A percentile compares a stretch with the other conserved stretches of the same genome.
Evolutionary conservation across 352 stramenopile genomes (phyloP).

Genomic region (Phytophthora boehmeriae): DNA sequence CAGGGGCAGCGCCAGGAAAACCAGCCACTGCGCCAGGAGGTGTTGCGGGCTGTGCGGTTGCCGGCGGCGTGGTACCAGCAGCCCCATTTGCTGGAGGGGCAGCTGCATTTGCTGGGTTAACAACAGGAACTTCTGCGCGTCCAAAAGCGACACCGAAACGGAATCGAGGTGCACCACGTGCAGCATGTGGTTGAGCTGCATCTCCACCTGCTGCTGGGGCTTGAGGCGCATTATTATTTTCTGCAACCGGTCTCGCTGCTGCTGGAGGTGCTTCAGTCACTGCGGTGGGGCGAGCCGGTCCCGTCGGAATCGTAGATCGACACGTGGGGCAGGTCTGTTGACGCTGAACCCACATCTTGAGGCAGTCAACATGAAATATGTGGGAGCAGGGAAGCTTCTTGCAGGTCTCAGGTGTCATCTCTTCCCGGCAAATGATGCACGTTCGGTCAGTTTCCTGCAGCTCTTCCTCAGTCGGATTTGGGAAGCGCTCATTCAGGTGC

Average conservation of each 20-base stretch:
- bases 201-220: constrained; percentile 11
- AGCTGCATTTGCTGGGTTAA: constrained; percentile 9
- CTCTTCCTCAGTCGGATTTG: constrained; percentile 94
- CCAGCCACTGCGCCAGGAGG: constrained; percentile 10
- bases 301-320: constrained; percentile 93
- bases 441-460: constrained; percentile 92
- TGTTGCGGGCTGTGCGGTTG: constrained; percentile 13
- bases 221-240: constrained; percentile 23
- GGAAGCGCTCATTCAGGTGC: constrained; percentile 97
- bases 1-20: constrained; percentile 27
- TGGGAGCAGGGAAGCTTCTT: constrained; percentile 98
- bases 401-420: constrained; percentile 88
- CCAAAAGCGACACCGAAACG: constrained; percentile 37
- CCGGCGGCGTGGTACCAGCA: constrained; percentile 4
- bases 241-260: constrained; percentile 26
- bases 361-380: constrained; percentile 97
- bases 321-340: constrained; percentile 99
- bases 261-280: constrained; percentile 32
- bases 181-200: constrained; percentile 18
- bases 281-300: constrained; percentile 46
- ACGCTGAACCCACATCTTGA: constrained; percentile 98
- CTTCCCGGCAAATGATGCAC: constrained; percentile 97
- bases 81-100: constrained; percentile 21
- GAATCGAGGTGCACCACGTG: constrained; percentile 31
- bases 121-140: constrained; percentile 13